A percentile compares a stretch with the other conserved stretches of the same genome.
phyloP scores from a whole-genome alignment of 2,329 filamentous ascomycete genomes.

The Alternaria alternata region DNA sequence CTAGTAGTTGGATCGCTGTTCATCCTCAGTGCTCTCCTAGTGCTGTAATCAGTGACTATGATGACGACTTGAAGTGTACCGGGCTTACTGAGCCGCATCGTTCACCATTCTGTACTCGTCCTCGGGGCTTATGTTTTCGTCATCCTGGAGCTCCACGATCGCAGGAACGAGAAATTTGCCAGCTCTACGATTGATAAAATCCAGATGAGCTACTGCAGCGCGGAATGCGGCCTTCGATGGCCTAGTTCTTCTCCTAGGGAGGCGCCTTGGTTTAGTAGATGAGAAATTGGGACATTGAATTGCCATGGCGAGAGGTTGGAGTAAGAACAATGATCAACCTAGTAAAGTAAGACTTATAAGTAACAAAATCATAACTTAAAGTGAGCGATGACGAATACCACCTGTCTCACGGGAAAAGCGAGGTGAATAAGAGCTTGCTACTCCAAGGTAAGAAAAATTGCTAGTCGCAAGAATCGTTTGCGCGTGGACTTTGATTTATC shows the following conservation, averaged over 20 bases:
- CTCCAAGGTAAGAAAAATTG: neutral
- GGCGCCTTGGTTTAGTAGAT: neutral
- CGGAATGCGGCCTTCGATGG: neutral
- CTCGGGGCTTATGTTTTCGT: neutral
- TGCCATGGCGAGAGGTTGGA: neutral
- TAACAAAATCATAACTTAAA: neutral
- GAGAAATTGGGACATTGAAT: too few relatives aligned
- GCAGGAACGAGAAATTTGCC: neutral
- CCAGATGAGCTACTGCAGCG: neutral
- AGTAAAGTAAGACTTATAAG: neutral
- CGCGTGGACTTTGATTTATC: neutral
- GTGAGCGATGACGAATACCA: neutral
- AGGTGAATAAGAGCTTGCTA: neutral
- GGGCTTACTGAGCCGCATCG: neutral
- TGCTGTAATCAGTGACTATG: neutral
- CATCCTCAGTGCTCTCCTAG: neutral
- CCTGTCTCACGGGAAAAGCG: neutral
- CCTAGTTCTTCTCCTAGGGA: neutral
- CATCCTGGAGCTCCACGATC: neutral
- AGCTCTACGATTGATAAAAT: neutral
- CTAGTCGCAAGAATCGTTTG: neutral
- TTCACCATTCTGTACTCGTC: neutral
- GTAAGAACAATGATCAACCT: neutral
- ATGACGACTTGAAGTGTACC: accelerated
- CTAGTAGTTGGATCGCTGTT: neutral